Percentiles rank a stretch among this genome's conserved stretches.
These are phyloP conservation scores for Colletotrichum costaricense DNA, from an alignment of 2,329 filamentous ascomycete genomes.

Conservation along the genomic window DNA sequence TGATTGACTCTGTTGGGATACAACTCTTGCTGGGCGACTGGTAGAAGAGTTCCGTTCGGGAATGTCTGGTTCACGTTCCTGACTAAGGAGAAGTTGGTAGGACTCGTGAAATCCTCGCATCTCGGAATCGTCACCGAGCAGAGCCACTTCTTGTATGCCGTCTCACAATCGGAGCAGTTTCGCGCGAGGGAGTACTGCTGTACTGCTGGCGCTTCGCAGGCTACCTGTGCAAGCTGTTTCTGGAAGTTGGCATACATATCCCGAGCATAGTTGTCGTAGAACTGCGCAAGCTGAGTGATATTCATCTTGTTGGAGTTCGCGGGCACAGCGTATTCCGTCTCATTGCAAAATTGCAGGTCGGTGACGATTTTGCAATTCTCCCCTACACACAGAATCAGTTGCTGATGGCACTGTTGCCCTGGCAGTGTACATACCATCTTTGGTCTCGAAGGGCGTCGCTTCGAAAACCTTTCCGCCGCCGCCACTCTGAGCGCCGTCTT, in stretches of 20 bases:
- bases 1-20: conserved; percentile 55
- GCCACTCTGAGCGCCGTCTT: conserved; percentile 53
- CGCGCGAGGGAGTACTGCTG: conserved; percentile 85
- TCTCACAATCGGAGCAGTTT: conserved; percentile 79
- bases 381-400: conserved; percentile 55
- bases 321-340: conserved; percentile 92
- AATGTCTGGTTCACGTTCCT: conserved; percentile 80
- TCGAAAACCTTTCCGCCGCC: conserved; percentile 83
- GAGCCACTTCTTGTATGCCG: conserved; percentile 93
- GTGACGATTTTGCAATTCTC: conserved; percentile 88
- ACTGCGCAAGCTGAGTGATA: conserved; percentile 68
- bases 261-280: conserved; percentile 83
- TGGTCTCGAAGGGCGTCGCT: conserved; percentile 80
- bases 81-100: conserved; percentile 54
- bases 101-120: conserved; percentile 84
- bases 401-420: background rate
- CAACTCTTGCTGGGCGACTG: conserved; percentile 47
- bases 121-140: conserved; percentile 93
- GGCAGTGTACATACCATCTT: conserved; percentile 69
- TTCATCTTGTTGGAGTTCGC: conserved; percentile 75
- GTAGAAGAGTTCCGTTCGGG: conserved; percentile 72
- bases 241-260: conserved; percentile 81
- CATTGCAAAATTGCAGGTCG: conserved; percentile 88
- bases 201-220: conserved; percentile 81
- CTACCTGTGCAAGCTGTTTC: conserved; percentile 84